These are phyloP conservation scores for Rhodomyrtus psidioides DNA, from an alignment of 441 rosid species.

Conservation along the genomic window DNA sequence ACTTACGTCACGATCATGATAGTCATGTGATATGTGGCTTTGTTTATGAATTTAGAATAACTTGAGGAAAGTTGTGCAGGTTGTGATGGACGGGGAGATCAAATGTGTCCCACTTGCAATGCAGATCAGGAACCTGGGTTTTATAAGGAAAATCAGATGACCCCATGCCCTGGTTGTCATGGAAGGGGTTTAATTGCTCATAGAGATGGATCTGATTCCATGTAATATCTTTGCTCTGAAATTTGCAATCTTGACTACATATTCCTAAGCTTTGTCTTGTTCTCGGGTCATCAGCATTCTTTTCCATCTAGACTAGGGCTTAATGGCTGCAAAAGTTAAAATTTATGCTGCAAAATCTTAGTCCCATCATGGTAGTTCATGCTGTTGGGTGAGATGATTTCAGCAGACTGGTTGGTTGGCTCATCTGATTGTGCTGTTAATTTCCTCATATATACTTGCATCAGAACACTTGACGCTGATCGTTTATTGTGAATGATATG, in stretches of 20 bases:
- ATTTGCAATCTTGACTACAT: neutral
- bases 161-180: conserved; percentile 49
- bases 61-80: conserved; percentile 24
- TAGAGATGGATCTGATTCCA: conserved; percentile 89
- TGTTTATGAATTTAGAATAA: neutral
- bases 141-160: conserved; percentile 73
- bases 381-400: neutral
- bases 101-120: conserved; percentile 61
- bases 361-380: neutral
- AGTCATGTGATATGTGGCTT: neutral
- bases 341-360: neutral
- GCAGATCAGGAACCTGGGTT: conserved; percentile 69
- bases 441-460: neutral
- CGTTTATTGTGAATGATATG: neutral
- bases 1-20: neutral
- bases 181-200: conserved; percentile 95
- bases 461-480: neutral
- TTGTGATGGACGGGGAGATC: conserved; percentile 72
- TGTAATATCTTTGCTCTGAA: conserved; percentile 28
- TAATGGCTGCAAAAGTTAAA: neutral
- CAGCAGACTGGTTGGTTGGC: neutral
- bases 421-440: neutral
- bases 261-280: neutral
- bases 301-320: neutral
- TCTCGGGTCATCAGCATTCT: neutral